Conservation (phyloP, 352 stramenopile species). For the Globisporangium orthogonon region DNA sequence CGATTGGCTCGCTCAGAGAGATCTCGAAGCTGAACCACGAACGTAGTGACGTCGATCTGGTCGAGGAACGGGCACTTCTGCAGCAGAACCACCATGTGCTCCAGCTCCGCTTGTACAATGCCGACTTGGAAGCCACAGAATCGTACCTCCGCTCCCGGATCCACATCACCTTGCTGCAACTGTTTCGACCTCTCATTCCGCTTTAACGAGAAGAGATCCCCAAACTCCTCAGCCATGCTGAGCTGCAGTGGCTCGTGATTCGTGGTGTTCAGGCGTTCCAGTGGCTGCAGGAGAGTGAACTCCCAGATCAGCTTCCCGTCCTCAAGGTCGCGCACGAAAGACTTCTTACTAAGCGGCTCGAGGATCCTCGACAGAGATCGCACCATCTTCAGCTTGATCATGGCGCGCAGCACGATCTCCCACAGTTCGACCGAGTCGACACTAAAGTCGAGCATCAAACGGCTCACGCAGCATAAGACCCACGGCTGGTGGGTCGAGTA, state of each 20-base stretch:
- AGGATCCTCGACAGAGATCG: constrained; percentile 36
- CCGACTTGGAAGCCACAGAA: constrained; percentile 19
- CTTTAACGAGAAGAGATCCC: constrained; percentile 1
- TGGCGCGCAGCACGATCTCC: constrained; percentile 38
- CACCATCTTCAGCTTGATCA: constrained; percentile 39
- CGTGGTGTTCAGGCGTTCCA: constrained; percentile 10
- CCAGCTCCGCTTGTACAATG: constrained; percentile 17
- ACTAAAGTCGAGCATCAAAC: constrained; percentile 50
- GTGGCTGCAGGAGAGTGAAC: constrained; percentile 23
- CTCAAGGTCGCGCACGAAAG: constrained; percentile 29
- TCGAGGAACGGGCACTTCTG: constrained; percentile 58
- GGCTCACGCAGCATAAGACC: constrained; percentile 30
- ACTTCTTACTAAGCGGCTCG: constrained; percentile 21
- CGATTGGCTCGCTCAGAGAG: constrained; percentile 20
- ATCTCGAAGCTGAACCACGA: constrained; percentile 44
- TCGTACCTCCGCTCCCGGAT: constrained; percentile 6
- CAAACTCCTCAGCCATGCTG: neutral
- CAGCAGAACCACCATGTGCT: constrained; percentile 30
- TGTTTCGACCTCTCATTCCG: neutral
- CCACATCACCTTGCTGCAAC: neutral
- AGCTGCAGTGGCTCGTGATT: constrained; percentile 3
- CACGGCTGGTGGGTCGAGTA: constrained; percentile 19
- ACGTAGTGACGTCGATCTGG: constrained; percentile 37
- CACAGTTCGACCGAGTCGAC: constrained; percentile 35
- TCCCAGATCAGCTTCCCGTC: constrained; percentile 30